Base-by-base conservation (phyloP, 1,284 basidiomycete species). In the Vanrija sp. region DNA sequence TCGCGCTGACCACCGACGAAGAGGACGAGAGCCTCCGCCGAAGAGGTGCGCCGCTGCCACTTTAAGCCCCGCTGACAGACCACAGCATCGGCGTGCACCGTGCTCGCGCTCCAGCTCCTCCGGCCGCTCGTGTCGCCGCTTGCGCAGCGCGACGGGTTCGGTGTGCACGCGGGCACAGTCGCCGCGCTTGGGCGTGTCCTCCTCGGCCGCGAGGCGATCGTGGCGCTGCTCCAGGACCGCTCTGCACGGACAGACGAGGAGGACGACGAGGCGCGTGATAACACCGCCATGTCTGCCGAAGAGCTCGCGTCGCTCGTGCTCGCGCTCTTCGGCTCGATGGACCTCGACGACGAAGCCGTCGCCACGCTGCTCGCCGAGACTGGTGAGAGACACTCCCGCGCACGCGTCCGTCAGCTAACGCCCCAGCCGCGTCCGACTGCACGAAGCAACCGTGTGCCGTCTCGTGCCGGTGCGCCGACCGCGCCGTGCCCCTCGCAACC, bases 401-500 rank as follows among this genome's bases (percentile, higher is more conserved):
- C 3, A 5, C 21, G n/a, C n/a, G n/a, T n/a, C n/a, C n/a, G n/a
- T 28, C 2, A 49, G 23, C 51, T 57, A 23, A 57, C 50, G 12
- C 9, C 10, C 3, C 39, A 57, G 49, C 29, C 9, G 48, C 52
- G 18, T 52, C 55, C 0, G 14, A 26, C 19, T 61, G 59, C 48
- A 39, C 49, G n/a, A 55, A 55, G 12, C 59, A 55, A 25, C 21
- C 46, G 8, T 61, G 59, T 28, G 40, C 51, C 6, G 29, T 49
- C 6, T 25, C 28, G 3, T 61, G 59, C 29, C 40, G 39, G 16
- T 61, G 59, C 53, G 23, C 10, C 38, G 7, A 29, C 28, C 28
- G 10, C 2, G 43, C 52, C 8, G 16, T 18, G 5, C 38, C 46
- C 15, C 43, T 61, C 18, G 47, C 55, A 8, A 23, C 43, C 12